Conservation (phyloP, 805 yeast genomes). For the Isabelozyma rhagii region DNA sequence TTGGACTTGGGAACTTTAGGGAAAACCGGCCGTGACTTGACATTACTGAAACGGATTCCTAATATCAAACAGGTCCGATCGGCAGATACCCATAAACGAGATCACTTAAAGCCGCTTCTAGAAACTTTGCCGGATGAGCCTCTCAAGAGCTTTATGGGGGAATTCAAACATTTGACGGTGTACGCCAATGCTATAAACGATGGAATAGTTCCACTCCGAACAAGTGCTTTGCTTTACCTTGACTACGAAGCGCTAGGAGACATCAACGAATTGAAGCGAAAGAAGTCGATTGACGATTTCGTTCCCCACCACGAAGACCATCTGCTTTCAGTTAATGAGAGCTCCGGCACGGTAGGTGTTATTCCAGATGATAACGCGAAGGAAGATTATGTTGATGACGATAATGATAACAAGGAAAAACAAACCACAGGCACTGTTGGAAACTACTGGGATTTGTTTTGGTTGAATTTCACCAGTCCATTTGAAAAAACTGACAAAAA, state of each 20-base stretch:
- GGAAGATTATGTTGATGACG: not conserved
- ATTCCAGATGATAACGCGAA: conserved; percentile 15
- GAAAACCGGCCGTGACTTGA: conserved; percentile 43
- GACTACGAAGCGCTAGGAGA: conserved; percentile 44
- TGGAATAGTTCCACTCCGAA: conserved; percentile 44
- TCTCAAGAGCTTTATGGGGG: conserved; percentile 23
- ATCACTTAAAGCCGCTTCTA: conserved; percentile 30
- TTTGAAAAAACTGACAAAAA: not conserved
- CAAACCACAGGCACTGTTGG: conserved; percentile 1
- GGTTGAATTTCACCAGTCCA: not conserved
- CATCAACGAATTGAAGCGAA: conserved; percentile 21
- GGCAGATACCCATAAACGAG: conserved; percentile 10
- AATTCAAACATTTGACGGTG: conserved; percentile 32
- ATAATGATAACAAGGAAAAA: not conserved
- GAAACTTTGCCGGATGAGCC: conserved; percentile 41
- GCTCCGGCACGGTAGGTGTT: conserved; percentile 22
- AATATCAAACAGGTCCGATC: conserved; percentile 12
- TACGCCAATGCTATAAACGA: conserved; percentile 46
- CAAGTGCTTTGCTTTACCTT: conserved; percentile 39
- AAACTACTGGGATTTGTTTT: conserved; percentile 3
- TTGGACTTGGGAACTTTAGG: conserved; percentile 44
- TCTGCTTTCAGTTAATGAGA: conserved; percentile 8
- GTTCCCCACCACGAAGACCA: not conserved
- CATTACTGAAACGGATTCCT: conserved; percentile 33
- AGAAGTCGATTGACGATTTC: not conserved